Evolutionary conservation across 2,329 filamentous ascomycete genomes (phyloP).

Genomic region (Cladosporium sp.): DNA sequence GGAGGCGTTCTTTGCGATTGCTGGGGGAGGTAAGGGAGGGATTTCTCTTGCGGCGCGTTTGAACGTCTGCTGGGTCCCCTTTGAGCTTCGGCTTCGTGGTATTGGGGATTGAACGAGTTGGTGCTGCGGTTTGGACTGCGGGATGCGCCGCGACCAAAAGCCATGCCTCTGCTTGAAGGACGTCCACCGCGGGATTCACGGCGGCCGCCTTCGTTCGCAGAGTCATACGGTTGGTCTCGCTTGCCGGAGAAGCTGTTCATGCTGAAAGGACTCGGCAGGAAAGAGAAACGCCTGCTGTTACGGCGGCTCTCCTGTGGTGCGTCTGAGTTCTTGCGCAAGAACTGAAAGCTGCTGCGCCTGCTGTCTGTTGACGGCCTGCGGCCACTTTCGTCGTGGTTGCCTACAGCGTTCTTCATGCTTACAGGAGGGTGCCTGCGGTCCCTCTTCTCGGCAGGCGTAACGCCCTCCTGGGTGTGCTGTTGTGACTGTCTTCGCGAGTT

Average conservation of each 20-base stretch:
- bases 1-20: constrained; percentile 15
- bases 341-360: constrained; percentile 46
- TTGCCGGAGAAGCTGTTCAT: constrained; percentile 38
- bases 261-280: constrained; percentile 46
- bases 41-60: constrained; percentile 22
- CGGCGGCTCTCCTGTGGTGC: constrained; percentile 33
- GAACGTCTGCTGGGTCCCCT: constrained; percentile 17
- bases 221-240: constrained; percentile 30
- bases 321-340: constrained; percentile 43
- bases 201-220: constrained; percentile 27
- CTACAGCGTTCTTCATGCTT: constrained; percentile 75
- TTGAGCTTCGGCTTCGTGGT: constrained; percentile 36
- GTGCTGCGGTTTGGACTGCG: constrained; percentile 43
- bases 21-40: constrained; percentile 23
- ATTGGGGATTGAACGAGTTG: constrained; percentile 38
- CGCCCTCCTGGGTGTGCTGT: constrained; percentile 32
- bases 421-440: constrained; percentile 77
- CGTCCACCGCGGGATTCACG: constrained; percentile 22
- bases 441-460: constrained; percentile 52
- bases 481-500: constrained; percentile 29
- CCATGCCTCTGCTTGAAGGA: constrained; percentile 35
- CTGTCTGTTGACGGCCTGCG: constrained; percentile 45
- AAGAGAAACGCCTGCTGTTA: constrained; percentile 45
- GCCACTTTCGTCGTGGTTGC: constrained; percentile 51
- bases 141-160: constrained; percentile 40